Conservation (phyloP, 2,329 filamentous ascomycete genomes). For the Blastomyces silverae region DNA sequence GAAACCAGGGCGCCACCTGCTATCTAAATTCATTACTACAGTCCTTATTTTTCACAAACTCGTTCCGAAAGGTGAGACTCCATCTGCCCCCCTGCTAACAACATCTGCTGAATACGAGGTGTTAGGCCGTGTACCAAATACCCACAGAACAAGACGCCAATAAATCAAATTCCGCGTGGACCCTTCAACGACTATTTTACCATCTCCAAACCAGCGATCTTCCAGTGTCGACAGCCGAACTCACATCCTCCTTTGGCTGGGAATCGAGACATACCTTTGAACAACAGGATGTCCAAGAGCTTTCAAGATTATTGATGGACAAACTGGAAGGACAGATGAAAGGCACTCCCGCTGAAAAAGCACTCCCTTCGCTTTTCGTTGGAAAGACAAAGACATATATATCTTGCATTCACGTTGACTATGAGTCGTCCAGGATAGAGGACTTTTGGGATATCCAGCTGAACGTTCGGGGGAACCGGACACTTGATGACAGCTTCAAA, state of each 20-base stretch:
- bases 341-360: constrained; percentile 82
- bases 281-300: constrained; percentile 95
- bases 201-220: constrained; percentile 78
- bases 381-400: constrained; percentile 99
- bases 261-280: constrained; percentile 97
- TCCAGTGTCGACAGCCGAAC: constrained; percentile 83
- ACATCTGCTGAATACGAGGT: constrained; percentile 11
- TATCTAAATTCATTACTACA: constrained; percentile 80
- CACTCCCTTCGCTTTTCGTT: constrained; percentile 83
- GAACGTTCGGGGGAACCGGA: constrained; percentile 91
- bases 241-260: constrained; percentile 97
- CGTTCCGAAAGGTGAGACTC: constrained; percentile 72
- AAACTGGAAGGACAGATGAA: constrained; percentile 98
- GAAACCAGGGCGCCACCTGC: constrained; percentile 92
- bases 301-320: constrained; percentile 96
- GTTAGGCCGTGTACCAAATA: constrained; percentile 88
- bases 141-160: constrained; percentile 80
- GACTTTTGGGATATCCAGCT: constrained; percentile 99
- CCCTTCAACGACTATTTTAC: constrained; percentile 89
- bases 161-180: constrained; percentile 82
- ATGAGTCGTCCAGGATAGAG: constrained; percentile 89
- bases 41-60: constrained; percentile 80
- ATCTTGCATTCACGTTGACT: constrained; percentile 95
- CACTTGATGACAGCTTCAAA: constrained; percentile 85
- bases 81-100: neutral